Conservation (phyloP, 2,329 filamentous ascomycete genomes). For the Truncatella angustata region DNA sequence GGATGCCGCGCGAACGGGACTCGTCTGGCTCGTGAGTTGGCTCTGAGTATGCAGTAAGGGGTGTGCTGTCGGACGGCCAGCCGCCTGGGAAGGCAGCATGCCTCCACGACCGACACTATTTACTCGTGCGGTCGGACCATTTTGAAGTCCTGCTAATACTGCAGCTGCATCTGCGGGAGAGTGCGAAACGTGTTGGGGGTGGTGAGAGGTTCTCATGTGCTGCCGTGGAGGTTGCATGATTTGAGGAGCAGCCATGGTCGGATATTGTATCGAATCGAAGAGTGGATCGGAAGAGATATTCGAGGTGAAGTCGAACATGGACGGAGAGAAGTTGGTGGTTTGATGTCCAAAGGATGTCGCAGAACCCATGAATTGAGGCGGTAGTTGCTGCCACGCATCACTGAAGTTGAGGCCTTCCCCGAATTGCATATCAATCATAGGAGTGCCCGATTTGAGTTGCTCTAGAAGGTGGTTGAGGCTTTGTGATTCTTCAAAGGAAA, state of each 20-base stretch:
- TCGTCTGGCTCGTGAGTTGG: slow-evolving; percentile 16
- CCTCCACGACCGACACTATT: slow-evolving; percentile 15
- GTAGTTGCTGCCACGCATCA: slow-evolving; percentile 56
- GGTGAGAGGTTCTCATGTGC: slow-evolving; percentile 16
- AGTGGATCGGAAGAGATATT: slow-evolving; percentile 14
- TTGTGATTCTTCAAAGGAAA: slow-evolving; percentile 61
- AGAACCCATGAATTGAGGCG: slow-evolving; percentile 64
- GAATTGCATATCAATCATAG: slow-evolving; percentile 48
- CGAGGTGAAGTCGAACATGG: slow-evolving; percentile 22
- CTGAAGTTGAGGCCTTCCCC: slow-evolving; percentile 50
- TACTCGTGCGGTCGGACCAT: slow-evolving; percentile 17
- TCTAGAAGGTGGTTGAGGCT: slow-evolving; percentile 59
- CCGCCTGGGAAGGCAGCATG: slow-evolving; percentile 17
- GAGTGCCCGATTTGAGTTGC: slow-evolving; percentile 45
- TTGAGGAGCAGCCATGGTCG: slow-evolving; percentile 16
- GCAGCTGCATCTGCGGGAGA: slow-evolving; percentile 25
- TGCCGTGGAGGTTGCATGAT: slow-evolving; percentile 24
- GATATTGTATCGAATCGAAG: slow-evolving; percentile 25
- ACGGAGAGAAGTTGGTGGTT: slow-evolving; percentile 27
- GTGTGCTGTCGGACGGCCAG: slow-evolving; percentile 16
- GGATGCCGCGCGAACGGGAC: slow-evolving; percentile 21
- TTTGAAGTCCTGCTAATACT: slow-evolving; percentile 27
- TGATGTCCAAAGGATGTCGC: slow-evolving; percentile 62
- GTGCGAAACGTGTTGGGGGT: slow-evolving; percentile 20
- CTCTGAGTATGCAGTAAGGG: slow-evolving; percentile 15